Evolutionary conservation across 116 monocot genomes (phyloP).

Genomic region (Posidonia oceanica): DNA sequence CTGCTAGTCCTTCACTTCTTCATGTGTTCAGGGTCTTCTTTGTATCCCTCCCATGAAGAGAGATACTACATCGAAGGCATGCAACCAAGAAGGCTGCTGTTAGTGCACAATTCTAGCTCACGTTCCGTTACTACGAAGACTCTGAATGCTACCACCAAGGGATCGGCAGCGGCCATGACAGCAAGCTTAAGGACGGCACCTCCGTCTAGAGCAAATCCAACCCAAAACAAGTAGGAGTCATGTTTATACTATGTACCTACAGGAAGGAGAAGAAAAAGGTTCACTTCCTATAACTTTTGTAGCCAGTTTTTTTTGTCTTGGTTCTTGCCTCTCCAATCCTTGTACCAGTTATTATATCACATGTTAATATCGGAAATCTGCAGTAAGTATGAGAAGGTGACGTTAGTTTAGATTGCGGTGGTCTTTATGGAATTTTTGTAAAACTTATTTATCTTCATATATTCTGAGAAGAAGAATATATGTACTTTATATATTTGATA

Average conservation of each 20-base stretch:
- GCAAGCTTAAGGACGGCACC: conserved; percentile 7
- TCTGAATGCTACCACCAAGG: conserved; percentile 1
- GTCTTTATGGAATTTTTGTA: too few relatives aligned
- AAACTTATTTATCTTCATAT: too few relatives aligned
- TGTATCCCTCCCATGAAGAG: not conserved
- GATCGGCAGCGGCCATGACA: not conserved
- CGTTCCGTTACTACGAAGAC: not conserved
- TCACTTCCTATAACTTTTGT: conserved; percentile 5
- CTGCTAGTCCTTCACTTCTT: not conserved
- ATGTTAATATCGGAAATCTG: too few relatives aligned
- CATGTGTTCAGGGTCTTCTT: not conserved
- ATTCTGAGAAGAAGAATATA: too few relatives aligned
- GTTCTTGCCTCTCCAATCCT: too few relatives aligned
- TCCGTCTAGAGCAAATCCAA: conserved; percentile 3
- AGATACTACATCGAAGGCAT: conserved; percentile 1
- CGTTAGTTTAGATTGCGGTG: too few relatives aligned
- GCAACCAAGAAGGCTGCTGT: conserved; percentile 7
- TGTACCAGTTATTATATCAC: too few relatives aligned
- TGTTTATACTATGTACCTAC: not conserved
- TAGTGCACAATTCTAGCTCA: not conserved
- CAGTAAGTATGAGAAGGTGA: too few relatives aligned
- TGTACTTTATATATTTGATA: too few relatives aligned
- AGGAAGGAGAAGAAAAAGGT: not conserved
- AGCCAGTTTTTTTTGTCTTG: not conserved
- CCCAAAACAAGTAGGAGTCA: conserved; percentile 7